Conservation (phyloP, 306 rosid species). For the Clitoria ternatea region DNA sequence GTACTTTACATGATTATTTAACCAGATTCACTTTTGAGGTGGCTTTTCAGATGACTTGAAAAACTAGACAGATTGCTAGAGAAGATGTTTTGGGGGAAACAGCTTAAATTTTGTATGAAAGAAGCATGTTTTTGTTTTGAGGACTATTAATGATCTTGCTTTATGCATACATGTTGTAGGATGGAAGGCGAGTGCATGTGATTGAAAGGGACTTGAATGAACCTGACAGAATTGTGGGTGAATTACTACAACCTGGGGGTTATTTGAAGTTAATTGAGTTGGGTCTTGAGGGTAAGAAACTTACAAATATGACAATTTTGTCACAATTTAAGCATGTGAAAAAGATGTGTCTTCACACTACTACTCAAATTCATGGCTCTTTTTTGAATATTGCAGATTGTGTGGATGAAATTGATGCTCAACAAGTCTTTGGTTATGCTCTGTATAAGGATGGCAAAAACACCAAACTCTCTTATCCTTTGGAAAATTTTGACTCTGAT, state of each 20-base stretch:
- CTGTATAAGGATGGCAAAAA: slow-evolving; percentile 53
- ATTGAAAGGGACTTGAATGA: slow-evolving; percentile 68
- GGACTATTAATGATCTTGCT: neutral
- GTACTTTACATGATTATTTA: neutral
- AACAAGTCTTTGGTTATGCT: slow-evolving; percentile 72
- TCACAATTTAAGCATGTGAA: neutral
- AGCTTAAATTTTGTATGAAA: neutral
- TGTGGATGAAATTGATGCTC: slow-evolving; percentile 73
- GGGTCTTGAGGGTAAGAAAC: slow-evolving; percentile 65
- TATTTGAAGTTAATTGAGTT: slow-evolving; percentile 72
- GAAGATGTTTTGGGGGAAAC: neutral
- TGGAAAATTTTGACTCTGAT: slow-evolving; percentile 35
- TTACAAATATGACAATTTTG: neutral
- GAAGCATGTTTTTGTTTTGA: slow-evolving; percentile 14
- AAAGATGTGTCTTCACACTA: too few species aligned
- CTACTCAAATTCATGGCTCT: neutral
- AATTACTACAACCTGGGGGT: slow-evolving; percentile 88
- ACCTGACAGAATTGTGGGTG: slow-evolving; percentile 89
- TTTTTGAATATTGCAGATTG: slow-evolving; percentile 54
- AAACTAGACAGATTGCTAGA: slow-evolving; percentile 4
- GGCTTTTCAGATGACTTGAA: neutral
- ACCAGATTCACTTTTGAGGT: neutral
- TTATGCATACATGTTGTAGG: slow-evolving; percentile 30
- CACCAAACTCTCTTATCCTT: slow-evolving; percentile 43
- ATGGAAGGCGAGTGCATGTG: slow-evolving; percentile 55